Base-by-base conservation (phyloP, 805 yeast genomes). In the Tanozyma kutaoensis region DNA sequence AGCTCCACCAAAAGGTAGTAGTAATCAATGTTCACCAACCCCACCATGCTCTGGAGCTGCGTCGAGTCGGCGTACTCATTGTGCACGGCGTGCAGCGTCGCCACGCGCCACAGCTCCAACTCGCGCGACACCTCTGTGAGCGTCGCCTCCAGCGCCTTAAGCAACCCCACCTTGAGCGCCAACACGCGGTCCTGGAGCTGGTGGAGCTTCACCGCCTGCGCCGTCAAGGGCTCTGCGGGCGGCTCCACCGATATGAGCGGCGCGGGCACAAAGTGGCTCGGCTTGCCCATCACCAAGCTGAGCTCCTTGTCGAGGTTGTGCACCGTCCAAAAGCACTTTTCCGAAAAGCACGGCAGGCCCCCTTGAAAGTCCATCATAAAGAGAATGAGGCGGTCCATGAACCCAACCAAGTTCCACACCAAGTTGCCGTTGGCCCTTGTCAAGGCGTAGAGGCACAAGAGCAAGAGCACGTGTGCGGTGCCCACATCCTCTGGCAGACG, bases 1-100 rank as follows among this genome's bases (percentile, higher is more conserved):
- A 60, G 35, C 37, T 60, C 66, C 14, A 58, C 50, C 20, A 50
- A 37, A 14, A 59, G 36, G 34, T 54, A 60, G 34, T 52, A 58
- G 37, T 54, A 58, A 34, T 56, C 50, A 30, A 58, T 36, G 34
- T 59, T 55, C 12, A 54, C 42, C 20, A 49, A 32, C 2, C 58
- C 46, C 8, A 54, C 48, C 28, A 40, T 47, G 26, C 55, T 55
- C 32, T 49, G 55, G 20, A 55, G 40, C 14, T 40, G 35, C 10
- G 52, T 40, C 26, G 45, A 45, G 22, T 44, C 42, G 11, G 44
- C 37, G 31, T 41, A 48, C 10, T 43, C 37, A 15, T 36, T 40
- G 34, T 52, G 57, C 2, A 54, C 37, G 9, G 40, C 29, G 28
- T 42, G 45, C 34, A 49, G 50, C 2, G 46, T 36, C 3, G 40